Evolutionary conservation across 2,329 filamentous ascomycete genomes (phyloP).

Genomic region (Arachnomyces sp.): DNA sequence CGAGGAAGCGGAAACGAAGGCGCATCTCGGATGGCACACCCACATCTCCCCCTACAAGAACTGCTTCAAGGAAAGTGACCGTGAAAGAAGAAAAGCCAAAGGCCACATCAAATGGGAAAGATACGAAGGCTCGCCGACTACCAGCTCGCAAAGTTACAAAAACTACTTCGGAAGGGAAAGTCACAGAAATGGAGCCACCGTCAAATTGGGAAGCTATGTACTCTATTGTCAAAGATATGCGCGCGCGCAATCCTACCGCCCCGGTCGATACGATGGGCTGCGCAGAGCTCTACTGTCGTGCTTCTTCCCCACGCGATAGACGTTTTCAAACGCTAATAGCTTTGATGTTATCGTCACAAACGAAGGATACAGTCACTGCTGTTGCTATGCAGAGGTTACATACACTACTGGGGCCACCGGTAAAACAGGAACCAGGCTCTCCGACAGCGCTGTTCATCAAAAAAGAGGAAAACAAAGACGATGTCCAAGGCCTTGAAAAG

Average conservation of each 20-base stretch:
- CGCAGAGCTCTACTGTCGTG: constrained; percentile 42
- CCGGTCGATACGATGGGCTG: constrained; percentile 98
- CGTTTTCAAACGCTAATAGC: constrained; percentile 81
- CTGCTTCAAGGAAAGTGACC: constrained; percentile 16
- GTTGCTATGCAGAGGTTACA: constrained; percentile 73
- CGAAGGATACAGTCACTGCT: constrained; percentile 84
- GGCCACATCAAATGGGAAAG: constrained; percentile 13
- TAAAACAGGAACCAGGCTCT: constrained; percentile 8
- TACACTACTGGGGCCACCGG: constrained; percentile 51
- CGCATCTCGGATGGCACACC: constrained; percentile 3
- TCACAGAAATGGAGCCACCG: constrained; percentile 47
- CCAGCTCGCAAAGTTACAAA: constrained; percentile 32
- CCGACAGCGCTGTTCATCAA: constrained; percentile 11
- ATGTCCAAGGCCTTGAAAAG: constrained; percentile 15
- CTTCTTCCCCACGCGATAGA: constrained; percentile 45
- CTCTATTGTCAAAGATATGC: constrained; percentile 68
- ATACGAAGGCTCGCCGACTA: constrained; percentile 29
- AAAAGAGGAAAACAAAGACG: constrained; percentile 15
- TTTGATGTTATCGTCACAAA: constrained; percentile 86
- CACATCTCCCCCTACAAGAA: constrained; percentile 13
- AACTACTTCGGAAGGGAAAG: constrained; percentile 25
- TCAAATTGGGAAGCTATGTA: constrained; percentile 81
- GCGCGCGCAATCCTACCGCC: constrained; percentile 55
- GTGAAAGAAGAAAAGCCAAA: constrained; percentile 21
- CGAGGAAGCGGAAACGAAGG: constrained; percentile 42